phyloP scores from a whole-genome alignment of 208 protist species.

The Trypanosoma mega region DNA sequence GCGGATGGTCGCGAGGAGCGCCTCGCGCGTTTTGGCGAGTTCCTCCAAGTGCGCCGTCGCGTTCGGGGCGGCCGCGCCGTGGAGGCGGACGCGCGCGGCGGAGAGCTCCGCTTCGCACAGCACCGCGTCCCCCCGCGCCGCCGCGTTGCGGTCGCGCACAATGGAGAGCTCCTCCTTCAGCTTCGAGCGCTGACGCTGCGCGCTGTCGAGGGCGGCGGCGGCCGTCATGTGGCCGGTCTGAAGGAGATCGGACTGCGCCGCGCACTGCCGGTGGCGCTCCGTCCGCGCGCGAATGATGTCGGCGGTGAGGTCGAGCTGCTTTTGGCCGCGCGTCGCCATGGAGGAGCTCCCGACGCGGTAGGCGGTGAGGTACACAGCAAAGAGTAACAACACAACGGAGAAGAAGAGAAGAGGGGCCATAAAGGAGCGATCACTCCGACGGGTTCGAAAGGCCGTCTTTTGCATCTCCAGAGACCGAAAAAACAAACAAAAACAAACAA shows the following conservation, averaged over 20 bases:
- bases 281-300: neutral
- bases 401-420: neutral
- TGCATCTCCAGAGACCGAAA: neutral
- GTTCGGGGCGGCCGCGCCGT: no score
- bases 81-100: neutral
- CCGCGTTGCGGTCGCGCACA: constrained; percentile 2
- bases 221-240: neutral
- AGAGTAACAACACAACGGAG: neutral
- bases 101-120: neutral
- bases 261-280: constrained; percentile 1
- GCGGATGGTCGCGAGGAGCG: neutral
- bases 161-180: constrained; percentile 8
- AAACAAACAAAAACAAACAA: neutral
- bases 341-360: constrained; percentile 9
- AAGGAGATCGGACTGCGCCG: neutral
- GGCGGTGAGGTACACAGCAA: constrained; percentile 9
- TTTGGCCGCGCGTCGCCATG: neutral
- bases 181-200: neutral
- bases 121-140: neutral
- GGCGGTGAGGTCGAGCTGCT: constrained; percentile 5
- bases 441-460: neutral
- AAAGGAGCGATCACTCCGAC: neutral
- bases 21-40: no score
- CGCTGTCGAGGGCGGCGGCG: neutral
- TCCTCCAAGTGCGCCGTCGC: no score